A percentile compares a stretch with the other conserved stretches of the same genome.
These are phyloP conservation scores for Hamiltosporidium tvaerminnensis DNA, from an alignment of 371 early-diverging fungal genomes.

Conservation along the genomic window DNA sequence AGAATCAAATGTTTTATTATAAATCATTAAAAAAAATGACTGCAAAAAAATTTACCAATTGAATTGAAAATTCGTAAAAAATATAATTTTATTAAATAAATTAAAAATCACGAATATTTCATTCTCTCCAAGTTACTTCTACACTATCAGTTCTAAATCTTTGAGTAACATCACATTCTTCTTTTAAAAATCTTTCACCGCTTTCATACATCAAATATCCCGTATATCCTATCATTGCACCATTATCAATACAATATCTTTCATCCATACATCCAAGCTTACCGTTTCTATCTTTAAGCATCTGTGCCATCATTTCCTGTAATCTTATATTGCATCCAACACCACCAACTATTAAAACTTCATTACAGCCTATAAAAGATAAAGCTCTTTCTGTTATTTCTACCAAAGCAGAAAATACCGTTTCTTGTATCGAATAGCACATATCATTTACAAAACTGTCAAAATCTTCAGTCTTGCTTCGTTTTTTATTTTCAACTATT, in stretches of 20 bases:
- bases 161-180: constrained; percentile 77
- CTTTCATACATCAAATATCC: constrained; percentile 54
- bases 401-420: constrained; percentile 87
- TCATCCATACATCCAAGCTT: constrained; percentile 85
- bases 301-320: constrained; percentile 89
- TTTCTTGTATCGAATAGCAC: constrained; percentile 92
- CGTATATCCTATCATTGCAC: constrained; percentile 99
- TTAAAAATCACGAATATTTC: not conserved
- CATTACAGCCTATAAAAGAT: constrained; percentile 77
- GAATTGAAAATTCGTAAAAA: too few species aligned
- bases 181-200: constrained; percentile 58
- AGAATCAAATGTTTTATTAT: not conserved
- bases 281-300: constrained; percentile 77
- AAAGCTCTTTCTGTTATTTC: constrained; percentile 99
- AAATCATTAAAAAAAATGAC: not conserved
- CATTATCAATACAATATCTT: constrained; percentile 93
- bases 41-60: not conserved
- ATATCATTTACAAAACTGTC: constrained; percentile 64
- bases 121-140: constrained; percentile 64
- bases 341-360: constrained; percentile 92
- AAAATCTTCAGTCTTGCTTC: not conserved
- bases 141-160: constrained; percentile 74
- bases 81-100: not conserved
- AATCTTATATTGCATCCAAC: constrained; percentile 81
- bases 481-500: constrained; percentile 12